Evolutionary conservation across 257 asterid genomes (phyloP), one percentile per base, ranked within the genome.

Genomic region (Cruciata laevipes): DNA sequence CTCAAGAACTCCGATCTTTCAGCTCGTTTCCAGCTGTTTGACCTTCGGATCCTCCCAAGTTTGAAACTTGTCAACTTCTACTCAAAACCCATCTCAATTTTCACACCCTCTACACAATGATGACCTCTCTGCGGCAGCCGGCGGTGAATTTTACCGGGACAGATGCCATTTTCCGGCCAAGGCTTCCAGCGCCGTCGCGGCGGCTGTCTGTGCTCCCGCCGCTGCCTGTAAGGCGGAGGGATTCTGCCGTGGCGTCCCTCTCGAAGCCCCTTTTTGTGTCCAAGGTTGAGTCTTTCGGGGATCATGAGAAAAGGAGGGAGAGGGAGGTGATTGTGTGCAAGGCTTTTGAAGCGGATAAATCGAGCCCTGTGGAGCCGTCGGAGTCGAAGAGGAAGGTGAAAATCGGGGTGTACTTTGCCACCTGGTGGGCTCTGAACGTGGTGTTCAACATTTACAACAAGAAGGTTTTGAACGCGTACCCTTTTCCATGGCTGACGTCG

Each of bases 381-480:
- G 96, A 89, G 85, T 78, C 87, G 10, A 89, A 95, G 6, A 83
- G 90, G 84, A 93, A 61, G 71, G 10, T 82, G 64, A 93, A 90
- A 84, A 93, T 93, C 75, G 98, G 97, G 27, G 66, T 90, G 17
- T 89, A 88, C 69, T 93, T 93, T 63, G 98, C 95, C 13, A 83
- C 94, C 7, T 93, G 98, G 98, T 93, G 98, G 98, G 85, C 80
- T 20, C 77, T 93, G 87, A 93, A 93, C 72, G 97, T 93, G 76
- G 67, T 93, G 21, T 93, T 93, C 77, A 93, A 89, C 73, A 93
- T 93, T 10, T 93, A 93, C 67, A 93, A 93, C 70, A 93, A 93
- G 70, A 93, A 93, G 69, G 98, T 93, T 78, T 72, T 93, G 86
- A 93, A 89, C 78, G 96, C 88, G 37, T 93, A 77, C 44, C 93